A percentile compares a stretch with the other conserved stretches of the same genome.
These are phyloP conservation scores for Dichotomopilus funicola DNA, from an alignment of 2,329 filamentous ascomycete genomes.

Conservation along the genomic window DNA sequence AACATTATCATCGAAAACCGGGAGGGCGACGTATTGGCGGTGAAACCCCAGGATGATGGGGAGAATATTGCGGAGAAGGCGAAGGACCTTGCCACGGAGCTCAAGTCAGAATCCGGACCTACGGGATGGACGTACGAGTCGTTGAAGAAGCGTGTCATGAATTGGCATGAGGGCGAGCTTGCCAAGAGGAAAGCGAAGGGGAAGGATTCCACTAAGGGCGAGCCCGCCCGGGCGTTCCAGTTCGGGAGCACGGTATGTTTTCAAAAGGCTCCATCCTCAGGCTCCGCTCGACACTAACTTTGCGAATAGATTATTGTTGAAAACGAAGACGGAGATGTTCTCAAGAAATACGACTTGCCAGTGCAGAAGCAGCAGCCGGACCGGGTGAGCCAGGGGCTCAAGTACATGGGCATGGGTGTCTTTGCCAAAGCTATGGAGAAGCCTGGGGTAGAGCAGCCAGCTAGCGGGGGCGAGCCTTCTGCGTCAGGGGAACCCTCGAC, in stretches of 20 bases:
- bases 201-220: slow-evolving; percentile 50
- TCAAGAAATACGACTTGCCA: slow-evolving; percentile 75
- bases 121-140: slow-evolving; percentile 39
- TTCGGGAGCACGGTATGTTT: slow-evolving; percentile 69
- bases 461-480: slow-evolving; percentile 14
- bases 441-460: slow-evolving; percentile 26
- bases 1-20: slow-evolving; percentile 76
- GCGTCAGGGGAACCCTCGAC: slow-evolving; percentile 24
- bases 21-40: slow-evolving; percentile 76
- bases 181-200: slow-evolving; percentile 55
- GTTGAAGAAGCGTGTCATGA: slow-evolving; percentile 44
- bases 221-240: slow-evolving; percentile 76
- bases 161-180: slow-evolving; percentile 54
- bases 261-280: too few species aligned
- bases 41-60: slow-evolving; percentile 39
- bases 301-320: slow-evolving; percentile 66
- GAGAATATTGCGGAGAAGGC: slow-evolving; percentile 20
- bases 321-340: slow-evolving; percentile 77
- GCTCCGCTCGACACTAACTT: slow-evolving; percentile 25
- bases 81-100: slow-evolving; percentile 27
- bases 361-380: slow-evolving; percentile 40
- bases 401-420: slow-evolving; percentile 48
- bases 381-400: slow-evolving; percentile 40
- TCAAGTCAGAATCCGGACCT: slow-evolving; percentile 29
- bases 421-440: slow-evolving; percentile 38